Percentiles rank a stretch among this genome's conserved stretches.
Evolutionary conservation across 352 stramenopile species (phyloP).

Genomic region (Globisporangium lucens): DNA sequence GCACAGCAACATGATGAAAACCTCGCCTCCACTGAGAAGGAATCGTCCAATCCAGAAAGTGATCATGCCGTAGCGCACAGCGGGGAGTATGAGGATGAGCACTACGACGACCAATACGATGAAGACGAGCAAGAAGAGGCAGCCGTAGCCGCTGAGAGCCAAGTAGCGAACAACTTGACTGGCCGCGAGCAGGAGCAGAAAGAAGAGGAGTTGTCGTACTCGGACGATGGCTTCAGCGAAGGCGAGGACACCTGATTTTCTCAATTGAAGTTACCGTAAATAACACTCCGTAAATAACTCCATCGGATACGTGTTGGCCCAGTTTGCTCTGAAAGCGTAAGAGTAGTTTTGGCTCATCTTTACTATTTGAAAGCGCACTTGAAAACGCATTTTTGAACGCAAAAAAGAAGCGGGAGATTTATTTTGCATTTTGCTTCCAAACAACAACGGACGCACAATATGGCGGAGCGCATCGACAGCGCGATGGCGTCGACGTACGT

Average conservation of each 20-base stretch:
- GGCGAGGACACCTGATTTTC: slow-evolving; percentile 5
- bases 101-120: slow-evolving; percentile 30
- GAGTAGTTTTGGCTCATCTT: background rate
- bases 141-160: background rate
- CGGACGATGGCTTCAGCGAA: slow-evolving; percentile 40
- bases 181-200: background rate
- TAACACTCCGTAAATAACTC: too few species aligned
- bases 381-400: background rate
- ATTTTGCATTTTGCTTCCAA: background rate
- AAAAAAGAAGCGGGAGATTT: background rate
- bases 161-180: background rate
- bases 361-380: background rate
- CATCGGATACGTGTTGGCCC: too few species aligned
- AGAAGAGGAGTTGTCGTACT: slow-evolving; percentile 20
- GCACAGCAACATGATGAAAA: background rate
- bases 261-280: too few species aligned
- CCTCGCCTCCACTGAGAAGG: background rate
- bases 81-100: slow-evolving; percentile 35
- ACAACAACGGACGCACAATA: background rate
- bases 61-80: slow-evolving; percentile 6
- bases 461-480: background rate
- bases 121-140: slow-evolving; percentile 20
- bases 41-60: background rate
- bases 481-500: background rate
- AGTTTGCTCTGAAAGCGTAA: background rate